phyloP scores from a whole-genome alignment of 2,329 filamentous ascomycete species.

The Allantophomopsis cytisporea region DNA sequence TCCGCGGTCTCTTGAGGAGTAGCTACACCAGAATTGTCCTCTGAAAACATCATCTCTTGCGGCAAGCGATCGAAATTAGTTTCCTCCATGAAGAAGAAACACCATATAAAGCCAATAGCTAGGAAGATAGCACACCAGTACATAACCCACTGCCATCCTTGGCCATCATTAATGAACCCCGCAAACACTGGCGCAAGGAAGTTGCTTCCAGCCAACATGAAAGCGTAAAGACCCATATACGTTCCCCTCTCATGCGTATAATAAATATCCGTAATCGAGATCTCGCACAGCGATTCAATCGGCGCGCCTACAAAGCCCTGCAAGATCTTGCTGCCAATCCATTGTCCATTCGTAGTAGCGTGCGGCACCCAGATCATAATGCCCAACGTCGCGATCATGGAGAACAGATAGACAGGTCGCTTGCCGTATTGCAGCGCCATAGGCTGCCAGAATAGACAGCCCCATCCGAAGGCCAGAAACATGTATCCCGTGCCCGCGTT shows the following conservation, averaged over 20 bases:
- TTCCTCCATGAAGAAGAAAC: conserved; percentile 13
- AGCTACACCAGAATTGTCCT: conserved; percentile 2
- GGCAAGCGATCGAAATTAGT: conserved; percentile 11
- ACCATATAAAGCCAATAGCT: conserved; percentile 23
- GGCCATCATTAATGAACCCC: conserved; percentile 31
- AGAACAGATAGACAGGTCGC: conserved; percentile 37
- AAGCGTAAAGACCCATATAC: conserved; percentile 38
- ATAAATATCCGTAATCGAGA: conserved; percentile 43
- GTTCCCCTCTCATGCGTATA: conserved; percentile 41
- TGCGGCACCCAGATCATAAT: conserved; percentile 43
- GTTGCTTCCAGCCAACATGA: conserved; percentile 25
- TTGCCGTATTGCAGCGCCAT: conserved; percentile 39
- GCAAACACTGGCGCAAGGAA: conserved; percentile 39
- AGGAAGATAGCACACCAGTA: conserved; percentile 35
- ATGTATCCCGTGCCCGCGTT: conserved; percentile 22
- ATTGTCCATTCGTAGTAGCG: conserved; percentile 22
- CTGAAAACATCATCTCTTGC: conserved; percentile 3
- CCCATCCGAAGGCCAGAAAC: conserved; percentile 41
- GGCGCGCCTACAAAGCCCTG: conserved; percentile 2
- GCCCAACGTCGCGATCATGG: conserved; percentile 36
- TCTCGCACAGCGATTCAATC: conserved; percentile 37
- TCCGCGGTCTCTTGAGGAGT: conserved; percentile 6
- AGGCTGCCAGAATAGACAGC: conserved; percentile 36
- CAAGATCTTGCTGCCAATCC: conserved; percentile 2
- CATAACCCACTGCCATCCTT: conserved; percentile 41